A percentile compares a stretch with the other conserved stretches of the same genome.
Conservation (phyloP, 306 rosid species). For the Alnus glutinosa region DNA sequence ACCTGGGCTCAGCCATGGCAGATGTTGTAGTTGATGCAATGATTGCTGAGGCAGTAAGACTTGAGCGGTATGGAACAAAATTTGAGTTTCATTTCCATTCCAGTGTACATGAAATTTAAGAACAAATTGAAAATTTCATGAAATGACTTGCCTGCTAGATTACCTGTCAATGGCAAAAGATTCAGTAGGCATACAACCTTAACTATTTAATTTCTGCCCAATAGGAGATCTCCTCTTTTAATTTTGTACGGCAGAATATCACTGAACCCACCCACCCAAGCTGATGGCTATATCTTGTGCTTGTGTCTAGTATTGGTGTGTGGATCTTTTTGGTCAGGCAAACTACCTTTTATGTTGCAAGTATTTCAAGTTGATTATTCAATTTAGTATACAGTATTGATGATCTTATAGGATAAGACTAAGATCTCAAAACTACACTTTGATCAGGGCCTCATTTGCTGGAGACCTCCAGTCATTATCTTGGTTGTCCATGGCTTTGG, state of each 20-base stretch:
- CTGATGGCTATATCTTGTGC: slow-evolving; percentile 14
- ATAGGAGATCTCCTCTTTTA: neutral
- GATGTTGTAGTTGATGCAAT: slow-evolving; percentile 94
- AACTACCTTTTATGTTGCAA: slow-evolving; percentile 10
- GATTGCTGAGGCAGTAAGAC: slow-evolving; percentile 87
- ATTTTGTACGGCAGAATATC: slow-evolving; percentile 17
- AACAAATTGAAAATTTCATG: slow-evolving; percentile 19
- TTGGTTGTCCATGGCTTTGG: slow-evolving; percentile 86
- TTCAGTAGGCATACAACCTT: neutral
- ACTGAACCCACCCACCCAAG: slow-evolving; percentile 15
- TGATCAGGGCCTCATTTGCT: slow-evolving; percentile 67
- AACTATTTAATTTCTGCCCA: slow-evolving; percentile 4
- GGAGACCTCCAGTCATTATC: slow-evolving; percentile 86
- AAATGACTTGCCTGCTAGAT: neutral
- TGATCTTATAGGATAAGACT: neutral
- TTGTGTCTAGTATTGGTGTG: slow-evolving; percentile 7
- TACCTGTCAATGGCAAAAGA: neutral
- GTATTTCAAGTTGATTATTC: slow-evolving; percentile 6
- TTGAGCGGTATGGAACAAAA: slow-evolving; percentile 53
- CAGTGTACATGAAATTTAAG: slow-evolving; percentile 15
- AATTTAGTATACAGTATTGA: slow-evolving; percentile 14
- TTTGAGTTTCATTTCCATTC: slow-evolving; percentile 22
- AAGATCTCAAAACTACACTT: slow-evolving; percentile 15
- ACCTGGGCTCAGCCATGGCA: slow-evolving; percentile 89
- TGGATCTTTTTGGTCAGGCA: slow-evolving; percentile 10